Evolutionary conservation across 192 early-diverging fungal genomes (phyloP).

Genomic region (Backusella mclennaniae): DNA sequence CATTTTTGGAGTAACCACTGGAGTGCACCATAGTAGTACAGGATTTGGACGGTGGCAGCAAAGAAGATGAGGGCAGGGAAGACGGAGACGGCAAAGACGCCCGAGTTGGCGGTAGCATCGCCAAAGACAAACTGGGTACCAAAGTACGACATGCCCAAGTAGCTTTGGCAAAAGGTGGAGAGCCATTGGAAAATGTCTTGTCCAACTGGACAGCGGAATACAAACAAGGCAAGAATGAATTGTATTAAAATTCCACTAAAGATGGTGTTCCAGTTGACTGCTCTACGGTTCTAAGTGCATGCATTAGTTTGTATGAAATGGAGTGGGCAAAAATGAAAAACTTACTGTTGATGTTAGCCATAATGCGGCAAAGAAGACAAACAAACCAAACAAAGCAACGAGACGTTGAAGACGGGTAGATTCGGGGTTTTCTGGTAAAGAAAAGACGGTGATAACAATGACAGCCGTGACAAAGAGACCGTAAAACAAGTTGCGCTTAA

Average conservation of each 20-base stretch:
- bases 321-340: background rate
- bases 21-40: conserved; percentile 82
- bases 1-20: conserved; percentile 75
- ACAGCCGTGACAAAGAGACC: conserved; percentile 35
- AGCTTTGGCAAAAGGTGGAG: conserved; percentile 49
- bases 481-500: conserved; percentile 3
- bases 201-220: conserved; percentile 71
- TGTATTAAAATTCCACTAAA: conserved; percentile 68
- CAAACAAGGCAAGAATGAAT: conserved; percentile 77
- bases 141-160: conserved; percentile 65
- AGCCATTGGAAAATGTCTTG: conserved; percentile 72
- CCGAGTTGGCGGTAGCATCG: conserved; percentile 37
- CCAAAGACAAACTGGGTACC: conserved; percentile 77
- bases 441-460: conserved; percentile 55
- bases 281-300: conserved; percentile 44
- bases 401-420: conserved; percentile 68
- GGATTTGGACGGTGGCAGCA: conserved; percentile 77
- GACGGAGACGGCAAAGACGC: conserved; percentile 65
- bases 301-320: background rate
- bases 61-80: conserved; percentile 91
- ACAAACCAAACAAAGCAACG: conserved; percentile 73
- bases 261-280: conserved; percentile 77
- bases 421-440: conserved; percentile 43
- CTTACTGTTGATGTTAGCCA: conserved; percentile 51
- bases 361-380: conserved; percentile 51